A percentile compares a stretch with the other conserved stretches of the same genome.
Evolutionary conservation across 2,329 filamentous ascomycete species (phyloP).

Genomic region (Sarocladium oryzae): DNA sequence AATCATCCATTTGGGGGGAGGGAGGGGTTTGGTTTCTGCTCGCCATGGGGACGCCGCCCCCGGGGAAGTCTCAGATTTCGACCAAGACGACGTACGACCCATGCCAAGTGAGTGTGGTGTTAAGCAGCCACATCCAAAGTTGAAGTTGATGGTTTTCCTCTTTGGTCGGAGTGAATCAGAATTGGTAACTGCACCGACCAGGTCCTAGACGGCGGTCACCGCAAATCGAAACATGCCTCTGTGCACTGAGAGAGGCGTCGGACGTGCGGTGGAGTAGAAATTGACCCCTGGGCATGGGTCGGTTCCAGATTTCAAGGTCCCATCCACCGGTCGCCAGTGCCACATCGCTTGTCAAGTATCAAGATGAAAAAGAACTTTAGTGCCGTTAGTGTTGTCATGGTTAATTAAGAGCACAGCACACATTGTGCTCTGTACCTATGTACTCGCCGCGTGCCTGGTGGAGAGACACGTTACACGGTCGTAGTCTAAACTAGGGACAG

Average conservation of each 20-base stretch:
- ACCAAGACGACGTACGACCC: neutral
- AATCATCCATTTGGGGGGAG: neutral
- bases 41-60: no score
- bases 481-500: no score
- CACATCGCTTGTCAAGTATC: neutral
- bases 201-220: neutral
- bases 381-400: neutral
- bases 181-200: neutral
- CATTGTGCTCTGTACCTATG: no score
- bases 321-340: neutral
- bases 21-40: no score
- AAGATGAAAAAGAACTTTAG: neutral
- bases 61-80: constrained; percentile 1
- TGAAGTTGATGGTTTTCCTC: neutral
- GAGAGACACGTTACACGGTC: no score
- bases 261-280: neutral
- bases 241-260: neutral
- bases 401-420: no score
- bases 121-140: no score
- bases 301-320: constrained; percentile 1
- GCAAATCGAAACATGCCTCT: constrained; percentile 5
- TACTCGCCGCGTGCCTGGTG: no score
- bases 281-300: constrained; percentile 7
- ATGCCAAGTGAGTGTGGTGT: no score
- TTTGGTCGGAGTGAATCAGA: neutral